Conservation (phyloP, 2,329 filamentous ascomycete genomes). For the Waltergamsia citrina region DNA sequence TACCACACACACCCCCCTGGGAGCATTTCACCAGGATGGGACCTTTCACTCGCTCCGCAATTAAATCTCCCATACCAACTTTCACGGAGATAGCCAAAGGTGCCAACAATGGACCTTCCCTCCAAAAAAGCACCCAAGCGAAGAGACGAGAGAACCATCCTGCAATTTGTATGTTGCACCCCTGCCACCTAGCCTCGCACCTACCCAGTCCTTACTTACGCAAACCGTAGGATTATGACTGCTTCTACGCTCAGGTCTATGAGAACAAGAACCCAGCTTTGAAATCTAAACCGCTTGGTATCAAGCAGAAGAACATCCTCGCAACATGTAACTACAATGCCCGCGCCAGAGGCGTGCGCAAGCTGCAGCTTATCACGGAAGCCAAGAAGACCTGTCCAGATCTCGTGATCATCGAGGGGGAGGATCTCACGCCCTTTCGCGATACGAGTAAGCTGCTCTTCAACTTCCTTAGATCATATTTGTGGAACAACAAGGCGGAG, state of each 20-base stretch:
- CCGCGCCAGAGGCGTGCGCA: slow-evolving; percentile 60
- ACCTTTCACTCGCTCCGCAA: no score
- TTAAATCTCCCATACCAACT: no score
- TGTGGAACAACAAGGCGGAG: slow-evolving; percentile 73
- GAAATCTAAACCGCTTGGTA: slow-evolving; percentile 64
- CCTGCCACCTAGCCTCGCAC: slow-evolving; percentile 3
- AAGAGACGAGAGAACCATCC: slow-evolving; percentile 58
- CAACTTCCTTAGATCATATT: slow-evolving; percentile 58
- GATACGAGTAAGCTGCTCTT: slow-evolving; percentile 79
- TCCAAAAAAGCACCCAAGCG: slow-evolving; percentile 27
- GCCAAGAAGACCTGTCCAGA: slow-evolving; percentile 75
- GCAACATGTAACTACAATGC: slow-evolving; percentile 94
- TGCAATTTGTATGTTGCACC: slow-evolving; percentile 62
- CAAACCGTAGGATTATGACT: slow-evolving; percentile 60
- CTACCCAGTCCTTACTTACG: slow-evolving; percentile 5
- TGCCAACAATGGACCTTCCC: slow-evolving; percentile 16
- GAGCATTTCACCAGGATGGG: no score
- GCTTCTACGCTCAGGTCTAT: slow-evolving; percentile 89
- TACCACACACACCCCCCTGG: no score
- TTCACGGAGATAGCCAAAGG: not conserved
- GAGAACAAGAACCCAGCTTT: slow-evolving; percentile 71
- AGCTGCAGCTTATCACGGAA: slow-evolving; percentile 78
- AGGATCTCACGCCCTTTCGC: slow-evolving; percentile 78
- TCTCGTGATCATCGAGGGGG: slow-evolving; percentile 75
- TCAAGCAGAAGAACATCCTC: slow-evolving; percentile 88